Conservation (phyloP, 768 basidiomycete genomes). For the Amanita muscaria region DNA sequence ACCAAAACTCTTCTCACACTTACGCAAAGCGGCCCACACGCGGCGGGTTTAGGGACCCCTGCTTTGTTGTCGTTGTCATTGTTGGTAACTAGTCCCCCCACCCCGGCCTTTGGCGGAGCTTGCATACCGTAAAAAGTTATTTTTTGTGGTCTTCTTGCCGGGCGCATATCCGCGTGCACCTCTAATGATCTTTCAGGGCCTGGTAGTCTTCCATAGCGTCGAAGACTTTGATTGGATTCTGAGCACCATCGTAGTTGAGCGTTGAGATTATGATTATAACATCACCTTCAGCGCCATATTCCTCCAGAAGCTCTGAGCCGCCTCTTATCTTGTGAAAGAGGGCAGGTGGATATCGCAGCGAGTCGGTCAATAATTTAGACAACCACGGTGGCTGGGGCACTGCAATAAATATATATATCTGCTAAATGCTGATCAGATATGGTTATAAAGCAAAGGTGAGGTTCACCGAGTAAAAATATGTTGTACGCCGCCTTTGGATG, state of each 20-base stretch:
- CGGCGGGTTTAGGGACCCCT: too few relatives aligned
- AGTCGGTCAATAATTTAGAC: slow-evolving; percentile 79
- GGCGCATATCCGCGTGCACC: too few relatives aligned
- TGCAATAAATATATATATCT: too few relatives aligned
- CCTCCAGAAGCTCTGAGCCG: slow-evolving; percentile 59
- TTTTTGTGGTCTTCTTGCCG: too few relatives aligned
- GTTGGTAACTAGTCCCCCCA: too few relatives aligned
- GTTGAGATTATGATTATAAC: slow-evolving; percentile 69
- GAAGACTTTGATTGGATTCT: slow-evolving; percentile 54
- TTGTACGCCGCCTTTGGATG: slow-evolving; percentile 33
- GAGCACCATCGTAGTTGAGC: slow-evolving; percentile 48
- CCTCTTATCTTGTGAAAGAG: slow-evolving; percentile 88
- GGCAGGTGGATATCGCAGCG: slow-evolving; percentile 59
- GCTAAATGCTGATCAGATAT: slow-evolving; percentile 23
- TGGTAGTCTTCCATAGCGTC: too few relatives aligned
- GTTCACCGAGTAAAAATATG: slow-evolving; percentile 54
- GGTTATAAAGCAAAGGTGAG: neutral
- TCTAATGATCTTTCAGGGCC: too few relatives aligned
- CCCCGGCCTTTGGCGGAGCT: too few relatives aligned
- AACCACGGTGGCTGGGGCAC: slow-evolving; percentile 85
- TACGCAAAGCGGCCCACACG: too few relatives aligned
- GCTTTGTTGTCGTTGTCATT: too few relatives aligned
- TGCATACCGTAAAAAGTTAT: too few relatives aligned
- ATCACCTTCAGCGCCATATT: slow-evolving; percentile 65
- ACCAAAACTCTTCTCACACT: too few relatives aligned